Evolutionary conservation across 768 basidiomycete species (phyloP), one percentile per base, ranked within the genome.

Genomic region (Dioszegia crocea): DNA sequence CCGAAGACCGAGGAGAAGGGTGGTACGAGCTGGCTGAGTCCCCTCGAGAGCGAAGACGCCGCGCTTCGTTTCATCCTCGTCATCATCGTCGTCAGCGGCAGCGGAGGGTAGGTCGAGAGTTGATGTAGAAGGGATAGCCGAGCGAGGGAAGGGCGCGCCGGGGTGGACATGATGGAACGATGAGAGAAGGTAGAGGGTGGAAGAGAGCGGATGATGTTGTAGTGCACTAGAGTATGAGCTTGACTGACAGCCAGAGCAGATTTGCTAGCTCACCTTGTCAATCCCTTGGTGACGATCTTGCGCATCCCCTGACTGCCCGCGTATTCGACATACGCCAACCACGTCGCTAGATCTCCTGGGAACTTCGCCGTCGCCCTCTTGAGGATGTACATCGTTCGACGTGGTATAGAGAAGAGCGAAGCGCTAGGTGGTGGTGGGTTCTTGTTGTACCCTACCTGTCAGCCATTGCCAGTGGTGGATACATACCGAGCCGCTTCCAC

Each of bases 361-460:
- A 97, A 96, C 70, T 86, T 88, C 73, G 83, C 86, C 21, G 92
- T 80, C 1, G 89, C 92, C 19, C 92, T 84, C 75, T 94, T 90
- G 65, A 94, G 91, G 57, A 94, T 90, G 61, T 89, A 86, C 74
- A 90, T 86, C 69, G 91, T 88, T 65, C 91, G 78, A 60, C 87
- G 83, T 27, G 89, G 87, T 53, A 96, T 83, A 3, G 90, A 87
- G 66, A 88, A 90, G 76, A 89, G 88, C 8, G 89, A 91, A 56
- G 90, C 80, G 14, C 87, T 86, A 3, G 85, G 80, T 19, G 84
- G 82, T 0, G 78, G 79, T 14, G 78, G 68, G 51, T 73, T 73
- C 27, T 65, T 50, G 50, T 73, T 63, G 51, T 71, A 71, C 21
- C 65, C 73, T 75, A 30, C 12, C 30, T 1, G 3, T 14, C 4